phyloP scores from a whole-genome alignment of 2,329 filamentous ascomycete genomes.

The Botryosphaeria agaves region DNA sequence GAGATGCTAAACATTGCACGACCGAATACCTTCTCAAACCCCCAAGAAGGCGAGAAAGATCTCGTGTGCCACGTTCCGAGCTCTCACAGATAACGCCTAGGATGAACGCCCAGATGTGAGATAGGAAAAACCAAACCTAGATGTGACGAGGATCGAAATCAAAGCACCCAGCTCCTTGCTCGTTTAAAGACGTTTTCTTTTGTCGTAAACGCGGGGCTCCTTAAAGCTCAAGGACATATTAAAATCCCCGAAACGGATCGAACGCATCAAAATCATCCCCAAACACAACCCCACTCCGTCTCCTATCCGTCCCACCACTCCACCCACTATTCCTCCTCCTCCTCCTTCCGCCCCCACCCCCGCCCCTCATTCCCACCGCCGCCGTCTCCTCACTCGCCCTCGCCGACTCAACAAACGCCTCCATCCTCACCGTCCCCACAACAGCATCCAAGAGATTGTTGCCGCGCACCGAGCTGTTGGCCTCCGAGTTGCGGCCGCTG shows the following conservation, averaged over 20 bases:
- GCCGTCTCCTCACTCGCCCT: constrained; percentile 9
- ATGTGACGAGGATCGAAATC: too few species aligned
- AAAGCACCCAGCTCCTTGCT: too few species aligned
- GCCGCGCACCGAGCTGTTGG: constrained; percentile 27
- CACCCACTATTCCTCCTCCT: constrained; percentile 11
- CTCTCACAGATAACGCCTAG: too few species aligned
- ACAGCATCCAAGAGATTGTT: constrained; percentile 68
- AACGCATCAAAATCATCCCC: constrained; percentile 23
- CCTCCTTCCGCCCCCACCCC: constrained; percentile 1
- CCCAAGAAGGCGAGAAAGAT: too few species aligned
- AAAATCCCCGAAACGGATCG: constrained; percentile 30
- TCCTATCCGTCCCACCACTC: constrained; percentile 3
- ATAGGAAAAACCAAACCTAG: too few species aligned
- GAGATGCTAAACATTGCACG: too few species aligned
- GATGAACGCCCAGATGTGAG: too few species aligned
- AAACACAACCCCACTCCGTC: constrained; percentile 4
- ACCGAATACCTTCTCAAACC: too few species aligned
- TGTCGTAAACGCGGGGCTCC: too few species aligned
- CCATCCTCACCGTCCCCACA: constrained; percentile 89
- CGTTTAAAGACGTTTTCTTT: too few species aligned
- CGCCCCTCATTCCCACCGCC: constrained; percentile 1
- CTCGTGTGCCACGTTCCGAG: too few species aligned
- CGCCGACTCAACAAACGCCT: constrained; percentile 66
- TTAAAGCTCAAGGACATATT: too few species aligned
- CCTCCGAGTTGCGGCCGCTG: constrained; percentile 35